Evolutionary conservation across 1,284 basidiomycete genomes (phyloP).

Genomic region (Austroboletus niveus): DNA sequence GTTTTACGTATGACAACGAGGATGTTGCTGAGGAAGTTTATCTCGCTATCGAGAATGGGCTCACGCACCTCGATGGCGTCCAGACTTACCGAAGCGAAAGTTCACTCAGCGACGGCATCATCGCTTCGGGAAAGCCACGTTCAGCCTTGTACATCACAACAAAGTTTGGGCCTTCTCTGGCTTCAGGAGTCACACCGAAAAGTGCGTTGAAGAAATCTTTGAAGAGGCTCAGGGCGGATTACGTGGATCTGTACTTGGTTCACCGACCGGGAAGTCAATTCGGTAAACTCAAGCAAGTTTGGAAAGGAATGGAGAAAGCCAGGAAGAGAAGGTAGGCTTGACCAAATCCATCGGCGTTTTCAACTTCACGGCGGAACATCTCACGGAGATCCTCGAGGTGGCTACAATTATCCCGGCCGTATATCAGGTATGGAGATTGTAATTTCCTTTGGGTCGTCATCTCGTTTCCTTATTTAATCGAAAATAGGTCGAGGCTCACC

Average conservation of each 20-base stretch:
- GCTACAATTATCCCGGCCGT: constrained; percentile 66
- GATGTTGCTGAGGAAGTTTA: constrained; percentile 51
- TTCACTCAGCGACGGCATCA: constrained; percentile 53
- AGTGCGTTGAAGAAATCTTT: constrained; percentile 53
- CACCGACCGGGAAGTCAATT: constrained; percentile 47
- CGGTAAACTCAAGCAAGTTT: constrained; percentile 52
- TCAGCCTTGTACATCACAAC: constrained; percentile 61
- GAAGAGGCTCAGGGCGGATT: constrained; percentile 58
- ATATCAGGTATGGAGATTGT: constrained; percentile 63
- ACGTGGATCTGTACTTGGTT: constrained; percentile 79
- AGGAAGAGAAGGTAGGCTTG: constrained; percentile 55
- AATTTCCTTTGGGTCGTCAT: not conserved
- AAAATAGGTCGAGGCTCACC: constrained; percentile 75
- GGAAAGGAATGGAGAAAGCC: constrained; percentile 72
- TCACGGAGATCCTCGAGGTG: constrained; percentile 59
- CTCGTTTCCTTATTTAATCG: constrained; percentile 7
- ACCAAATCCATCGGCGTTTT: constrained; percentile 82
- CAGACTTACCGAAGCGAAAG: constrained; percentile 67
- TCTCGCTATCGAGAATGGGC: constrained; percentile 58
- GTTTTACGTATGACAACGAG: constrained; percentile 53
- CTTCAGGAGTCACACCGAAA: constrained; percentile 44
- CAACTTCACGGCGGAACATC: constrained; percentile 71
- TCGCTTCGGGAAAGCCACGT: constrained; percentile 46
- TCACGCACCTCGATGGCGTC: constrained; percentile 72
- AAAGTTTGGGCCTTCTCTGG: constrained; percentile 44